Evolutionary conservation across 2,329 filamentous ascomycete species (phyloP).

Genomic region (Helotiales sp.): DNA sequence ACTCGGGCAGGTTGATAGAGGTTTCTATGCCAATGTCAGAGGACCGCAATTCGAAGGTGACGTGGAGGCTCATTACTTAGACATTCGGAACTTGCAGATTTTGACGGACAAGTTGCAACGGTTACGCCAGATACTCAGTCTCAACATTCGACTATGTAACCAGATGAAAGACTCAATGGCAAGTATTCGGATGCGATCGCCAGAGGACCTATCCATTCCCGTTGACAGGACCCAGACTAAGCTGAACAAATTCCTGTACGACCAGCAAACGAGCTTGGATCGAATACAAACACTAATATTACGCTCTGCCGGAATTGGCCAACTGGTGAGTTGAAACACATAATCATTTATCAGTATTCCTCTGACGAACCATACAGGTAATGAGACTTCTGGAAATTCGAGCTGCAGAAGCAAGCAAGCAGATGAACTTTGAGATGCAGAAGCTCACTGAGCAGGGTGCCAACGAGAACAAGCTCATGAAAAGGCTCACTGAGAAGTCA

Average conservation of each 20-base stretch:
- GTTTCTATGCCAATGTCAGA: not conserved
- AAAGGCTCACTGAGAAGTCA: not conserved
- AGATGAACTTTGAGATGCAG: conserved; percentile 2
- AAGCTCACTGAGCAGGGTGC: not conserved
- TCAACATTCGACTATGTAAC: not conserved
- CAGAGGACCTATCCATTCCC: not conserved
- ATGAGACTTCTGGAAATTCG: not conserved
- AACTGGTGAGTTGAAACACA: conserved; percentile 2
- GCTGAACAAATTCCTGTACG: conserved; percentile 2
- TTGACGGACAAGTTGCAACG: conserved; percentile 3
- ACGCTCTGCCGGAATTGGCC: not conserved
- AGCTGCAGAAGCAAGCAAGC: conserved; percentile 1
- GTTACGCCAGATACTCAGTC: conserved; percentile 1
- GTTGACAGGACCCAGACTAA: not conserved
- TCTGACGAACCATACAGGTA: not conserved
- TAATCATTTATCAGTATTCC: not conserved
- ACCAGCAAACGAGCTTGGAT: conserved; percentile 1
- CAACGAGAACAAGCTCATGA: conserved; percentile 3
- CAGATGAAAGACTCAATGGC: not conserved
- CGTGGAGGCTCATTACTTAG: conserved; percentile 1
- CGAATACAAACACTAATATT: not conserved
- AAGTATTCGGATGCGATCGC: not conserved
- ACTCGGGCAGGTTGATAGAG: not conserved
- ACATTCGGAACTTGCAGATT: conserved; percentile 3
- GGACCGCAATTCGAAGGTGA: conserved; percentile 2